Conservation (phyloP, 2,329 filamentous ascomycete genomes). For the Gyromitra esculenta region DNA sequence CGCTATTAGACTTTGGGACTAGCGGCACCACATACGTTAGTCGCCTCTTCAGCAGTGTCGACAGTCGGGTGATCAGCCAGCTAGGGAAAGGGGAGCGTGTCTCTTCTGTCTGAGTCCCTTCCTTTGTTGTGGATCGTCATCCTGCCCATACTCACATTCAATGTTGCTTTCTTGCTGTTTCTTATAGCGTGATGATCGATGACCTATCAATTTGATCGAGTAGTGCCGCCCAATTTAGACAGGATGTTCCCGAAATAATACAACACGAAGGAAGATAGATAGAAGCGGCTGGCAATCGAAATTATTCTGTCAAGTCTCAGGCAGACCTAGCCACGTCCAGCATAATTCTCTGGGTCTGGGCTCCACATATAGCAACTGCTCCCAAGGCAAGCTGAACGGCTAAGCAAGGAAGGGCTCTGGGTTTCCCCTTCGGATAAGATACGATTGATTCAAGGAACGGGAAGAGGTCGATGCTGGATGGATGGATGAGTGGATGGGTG, state of each 20-base stretch:
- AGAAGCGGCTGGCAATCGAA: conserved; percentile 47
- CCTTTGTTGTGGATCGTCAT: conserved; percentile 42
- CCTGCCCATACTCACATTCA: conserved; percentile 36
- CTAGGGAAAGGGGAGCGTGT: conserved; percentile 51
- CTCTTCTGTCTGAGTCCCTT: conserved; percentile 26
- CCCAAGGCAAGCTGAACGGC: conserved; percentile 36
- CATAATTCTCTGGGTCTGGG: conserved; percentile 48
- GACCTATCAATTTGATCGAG: conserved; percentile 38
- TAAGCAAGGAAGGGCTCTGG: conserved; percentile 42
- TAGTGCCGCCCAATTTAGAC: conserved; percentile 34
- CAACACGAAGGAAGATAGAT: conserved; percentile 29
- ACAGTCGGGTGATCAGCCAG: conserved; percentile 52
- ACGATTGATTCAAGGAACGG: conserved; percentile 36
- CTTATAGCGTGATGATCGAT: conserved; percentile 33
- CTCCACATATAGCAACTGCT: conserved; percentile 48
- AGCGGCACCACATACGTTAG: conserved; percentile 52
- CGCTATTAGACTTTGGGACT: conserved; percentile 52
- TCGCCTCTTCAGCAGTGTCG: conserved; percentile 38
- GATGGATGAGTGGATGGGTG: conserved; percentile 23
- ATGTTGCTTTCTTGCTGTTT: conserved; percentile 36
- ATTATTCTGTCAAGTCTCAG: conserved; percentile 45
- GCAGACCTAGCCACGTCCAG: conserved; percentile 46
- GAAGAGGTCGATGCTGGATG: conserved; percentile 20
- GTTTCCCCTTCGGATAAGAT: conserved; percentile 37
- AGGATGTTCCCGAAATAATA: conserved; percentile 29